Evolutionary conservation across 306 rosid species (phyloP).

Genomic region (Acacia melanoxylon): DNA sequence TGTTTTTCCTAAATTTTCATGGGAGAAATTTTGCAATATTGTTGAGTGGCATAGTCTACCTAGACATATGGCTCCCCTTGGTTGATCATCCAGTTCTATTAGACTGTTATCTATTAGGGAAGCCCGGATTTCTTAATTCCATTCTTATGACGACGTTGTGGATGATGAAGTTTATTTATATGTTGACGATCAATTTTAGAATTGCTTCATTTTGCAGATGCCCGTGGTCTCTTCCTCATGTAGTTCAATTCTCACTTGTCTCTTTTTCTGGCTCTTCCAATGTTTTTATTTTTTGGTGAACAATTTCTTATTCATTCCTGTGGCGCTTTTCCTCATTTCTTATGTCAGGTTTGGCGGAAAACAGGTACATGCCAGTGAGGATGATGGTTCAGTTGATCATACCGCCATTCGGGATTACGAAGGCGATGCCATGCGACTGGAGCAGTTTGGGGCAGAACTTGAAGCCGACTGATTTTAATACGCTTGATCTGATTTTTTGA

Average conservation of each 20-base stretch:
- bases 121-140: not conserved
- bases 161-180: not conserved
- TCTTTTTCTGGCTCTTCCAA: slow-evolving; percentile 24
- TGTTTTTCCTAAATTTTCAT: not conserved
- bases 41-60: slow-evolving; percentile 9
- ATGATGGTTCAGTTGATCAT: slow-evolving; percentile 82
- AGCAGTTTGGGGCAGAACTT: slow-evolving; percentile 89
- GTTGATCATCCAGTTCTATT: slow-evolving; percentile 19
- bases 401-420: slow-evolving; percentile 66
- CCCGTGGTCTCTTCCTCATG: not conserved
- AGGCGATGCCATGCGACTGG: slow-evolving; percentile 70
- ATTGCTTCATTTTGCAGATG: slow-evolving; percentile 2
- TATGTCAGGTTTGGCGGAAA: slow-evolving; percentile 98
- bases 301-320: not conserved
- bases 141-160: not conserved
- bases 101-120: not conserved
- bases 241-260: not conserved
- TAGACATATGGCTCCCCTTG: slow-evolving; percentile 4
- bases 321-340: not conserved
- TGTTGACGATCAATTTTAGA: not conserved
- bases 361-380: slow-evolving; percentile 89
- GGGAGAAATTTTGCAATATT: not conserved
- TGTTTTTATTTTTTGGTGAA: not conserved
- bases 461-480: slow-evolving; percentile 62
- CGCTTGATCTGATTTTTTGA: not conserved